Evolutionary conservation across 371 early-diverging fungal species (phyloP).

Genomic region (Funneliformis caledonium): DNA sequence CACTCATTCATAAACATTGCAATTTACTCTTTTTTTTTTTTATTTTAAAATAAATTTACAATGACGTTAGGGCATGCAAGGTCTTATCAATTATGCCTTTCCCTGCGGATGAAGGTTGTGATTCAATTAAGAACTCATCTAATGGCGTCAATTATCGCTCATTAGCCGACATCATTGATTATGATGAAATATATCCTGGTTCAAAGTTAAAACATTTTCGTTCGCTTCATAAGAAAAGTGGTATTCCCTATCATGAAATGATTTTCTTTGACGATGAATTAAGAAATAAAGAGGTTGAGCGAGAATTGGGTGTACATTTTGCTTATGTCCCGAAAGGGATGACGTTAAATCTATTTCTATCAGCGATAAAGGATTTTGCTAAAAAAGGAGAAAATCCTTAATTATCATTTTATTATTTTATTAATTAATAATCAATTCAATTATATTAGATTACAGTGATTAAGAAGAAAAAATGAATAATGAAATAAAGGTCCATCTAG

Average conservation of each 20-base stretch:
- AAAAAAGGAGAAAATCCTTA: not conserved
- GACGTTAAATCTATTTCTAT: not conserved
- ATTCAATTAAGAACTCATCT: not conserved
- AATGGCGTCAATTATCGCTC: conserved; percentile 2
- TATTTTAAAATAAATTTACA: not conserved
- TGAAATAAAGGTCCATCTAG: no score
- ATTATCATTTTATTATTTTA: no score
- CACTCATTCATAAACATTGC: not conserved
- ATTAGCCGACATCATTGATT: conserved; percentile 47
- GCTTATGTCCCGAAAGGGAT: conserved; percentile 38
- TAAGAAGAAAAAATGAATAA: no score
- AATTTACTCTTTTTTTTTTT: not conserved
- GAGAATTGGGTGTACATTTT: conserved; percentile 21
- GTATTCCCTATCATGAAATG: conserved; percentile 56
- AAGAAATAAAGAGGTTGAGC: conserved; percentile 65
- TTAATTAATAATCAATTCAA: no score
- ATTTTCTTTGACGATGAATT: conserved; percentile 65
- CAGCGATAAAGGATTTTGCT: conserved; percentile 7
- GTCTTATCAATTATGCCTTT: conserved; percentile 22
- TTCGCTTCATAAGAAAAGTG: conserved; percentile 47
- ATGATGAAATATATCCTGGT: conserved; percentile 54
- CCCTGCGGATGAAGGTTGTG: not conserved
- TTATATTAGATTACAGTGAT: no score
- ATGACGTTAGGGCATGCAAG: conserved; percentile 21
- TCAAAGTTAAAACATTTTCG: conserved; percentile 54